These are phyloP conservation scores for Colletotrichum eleusines DNA, from an alignment of 2,329 filamentous ascomycete species.

Conservation along the genomic window DNA sequence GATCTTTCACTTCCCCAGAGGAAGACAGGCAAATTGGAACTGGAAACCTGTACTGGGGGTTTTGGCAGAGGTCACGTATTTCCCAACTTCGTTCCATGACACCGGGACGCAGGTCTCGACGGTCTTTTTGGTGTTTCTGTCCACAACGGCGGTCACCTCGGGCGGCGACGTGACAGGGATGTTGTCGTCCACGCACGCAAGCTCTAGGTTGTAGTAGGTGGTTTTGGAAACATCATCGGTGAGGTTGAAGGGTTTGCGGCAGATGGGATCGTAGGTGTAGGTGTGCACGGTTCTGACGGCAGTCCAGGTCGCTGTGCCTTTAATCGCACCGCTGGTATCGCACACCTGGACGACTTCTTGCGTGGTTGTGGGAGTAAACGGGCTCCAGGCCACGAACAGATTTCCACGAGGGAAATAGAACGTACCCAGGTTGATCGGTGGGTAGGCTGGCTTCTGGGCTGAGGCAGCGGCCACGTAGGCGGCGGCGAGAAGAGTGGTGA, in stretches of 20 bases:
- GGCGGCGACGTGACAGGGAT: neutral
- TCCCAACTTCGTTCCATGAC: neutral
- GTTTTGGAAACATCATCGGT: slow-evolving; percentile 22
- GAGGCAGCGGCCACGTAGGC: slow-evolving; percentile 16
- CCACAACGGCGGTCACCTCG: slow-evolving; percentile 32
- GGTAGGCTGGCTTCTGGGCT: slow-evolving; percentile 9
- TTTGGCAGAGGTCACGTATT: neutral
- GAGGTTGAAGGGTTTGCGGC: slow-evolving; percentile 37
- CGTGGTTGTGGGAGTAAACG: slow-evolving; percentile 30
- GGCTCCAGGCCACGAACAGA: slow-evolving; percentile 23
- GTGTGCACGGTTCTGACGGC: slow-evolving; percentile 19
- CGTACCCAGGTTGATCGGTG: slow-evolving; percentile 31
- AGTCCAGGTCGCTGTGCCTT: slow-evolving; percentile 35
- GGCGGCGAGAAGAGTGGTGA: slow-evolving; percentile 5
- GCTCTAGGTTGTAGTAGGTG: slow-evolving; percentile 30
- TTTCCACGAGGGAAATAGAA: slow-evolving; percentile 28
- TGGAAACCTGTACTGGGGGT: neutral
- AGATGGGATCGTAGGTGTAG: slow-evolving; percentile 33
- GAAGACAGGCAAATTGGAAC: neutral
- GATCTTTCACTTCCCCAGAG: neutral
- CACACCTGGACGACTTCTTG: slow-evolving; percentile 23
- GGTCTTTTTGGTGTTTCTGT: slow-evolving; percentile 24
- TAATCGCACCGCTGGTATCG: slow-evolving; percentile 14
- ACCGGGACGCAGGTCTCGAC: slow-evolving; percentile 27
- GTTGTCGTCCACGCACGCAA: slow-evolving; percentile 33